Evolutionary conservation across 2,329 filamentous ascomycete species (phyloP).

Genomic region (Fusarium abutilonis): DNA sequence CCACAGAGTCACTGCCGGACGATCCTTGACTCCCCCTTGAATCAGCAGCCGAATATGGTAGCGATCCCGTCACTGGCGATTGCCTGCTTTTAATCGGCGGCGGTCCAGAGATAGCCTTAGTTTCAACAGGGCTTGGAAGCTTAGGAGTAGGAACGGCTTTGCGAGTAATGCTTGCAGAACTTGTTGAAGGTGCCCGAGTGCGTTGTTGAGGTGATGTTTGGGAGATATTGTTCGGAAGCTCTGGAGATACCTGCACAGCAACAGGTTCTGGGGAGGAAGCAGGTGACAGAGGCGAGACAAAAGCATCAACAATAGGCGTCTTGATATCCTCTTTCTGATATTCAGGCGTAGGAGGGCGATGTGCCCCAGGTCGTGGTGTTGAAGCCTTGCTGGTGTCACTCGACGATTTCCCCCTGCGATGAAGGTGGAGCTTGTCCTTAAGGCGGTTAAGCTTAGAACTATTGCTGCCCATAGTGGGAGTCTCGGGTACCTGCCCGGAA

Average conservation of each 20-base stretch:
- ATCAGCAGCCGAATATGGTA: constrained; percentile 33
- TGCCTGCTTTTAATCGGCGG: constrained; percentile 30
- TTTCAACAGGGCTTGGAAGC: constrained; percentile 36
- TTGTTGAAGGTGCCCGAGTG: constrained; percentile 25
- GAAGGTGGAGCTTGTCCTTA: constrained; percentile 47
- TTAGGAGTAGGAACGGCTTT: constrained; percentile 43
- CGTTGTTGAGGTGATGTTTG: constrained; percentile 20
- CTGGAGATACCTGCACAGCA: constrained; percentile 50
- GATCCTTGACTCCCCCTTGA: constrained; percentile 27
- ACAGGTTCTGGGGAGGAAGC: constrained; percentile 55
- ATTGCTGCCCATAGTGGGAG: constrained; percentile 48
- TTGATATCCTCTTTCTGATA: constrained; percentile 57
- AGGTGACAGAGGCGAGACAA: constrained; percentile 58
- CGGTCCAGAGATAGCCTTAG: constrained; percentile 41
- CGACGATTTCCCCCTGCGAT: constrained; percentile 40
- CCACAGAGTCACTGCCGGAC: constrained; percentile 36
- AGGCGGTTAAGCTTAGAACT: constrained; percentile 48
- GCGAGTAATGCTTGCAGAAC: constrained; percentile 33
- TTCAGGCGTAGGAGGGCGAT: constrained; percentile 60
- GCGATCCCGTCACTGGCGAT: constrained; percentile 37
- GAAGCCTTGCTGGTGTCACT: constrained; percentile 38
- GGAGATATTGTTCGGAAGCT: constrained; percentile 45
- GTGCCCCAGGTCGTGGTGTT: constrained; percentile 37
- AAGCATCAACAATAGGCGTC: constrained; percentile 49
- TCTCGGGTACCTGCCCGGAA: constrained; percentile 32